Evolutionary conservation across 371 early-diverging fungal genomes (phyloP).

Genomic region (Lichtheimia ramosa): DNA sequence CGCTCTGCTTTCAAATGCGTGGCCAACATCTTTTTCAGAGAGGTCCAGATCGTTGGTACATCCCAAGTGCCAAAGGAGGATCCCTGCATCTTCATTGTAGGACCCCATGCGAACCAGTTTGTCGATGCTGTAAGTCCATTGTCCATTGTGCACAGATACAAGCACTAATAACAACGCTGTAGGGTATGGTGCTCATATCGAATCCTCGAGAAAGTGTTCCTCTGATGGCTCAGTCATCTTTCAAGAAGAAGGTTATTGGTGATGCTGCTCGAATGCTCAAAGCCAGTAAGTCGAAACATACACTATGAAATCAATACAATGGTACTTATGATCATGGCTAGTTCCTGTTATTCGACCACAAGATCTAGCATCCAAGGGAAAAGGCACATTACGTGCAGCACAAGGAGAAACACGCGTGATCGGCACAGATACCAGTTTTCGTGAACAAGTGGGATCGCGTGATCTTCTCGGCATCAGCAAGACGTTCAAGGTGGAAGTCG

Average conservation of each 20-base stretch:
- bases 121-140: slow-evolving; percentile 13
- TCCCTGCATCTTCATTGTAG: slow-evolving; percentile 83
- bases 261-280: slow-evolving; percentile 57
- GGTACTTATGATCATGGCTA: slow-evolving; percentile 13
- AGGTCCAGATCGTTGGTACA: slow-evolving; percentile 69
- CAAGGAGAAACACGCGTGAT: slow-evolving; percentile 32
- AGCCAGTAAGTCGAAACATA: slow-evolving; percentile 39
- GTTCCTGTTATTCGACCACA: slow-evolving; percentile 84
- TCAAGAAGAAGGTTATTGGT: slow-evolving; percentile 74
- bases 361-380: slow-evolving; percentile 65
- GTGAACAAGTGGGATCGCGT: slow-evolving; percentile 47
- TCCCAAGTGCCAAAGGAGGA: slow-evolving; percentile 73
- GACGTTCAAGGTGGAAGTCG: slow-evolving; percentile 50
- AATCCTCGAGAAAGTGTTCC: slow-evolving; percentile 71
- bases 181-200: slow-evolving; percentile 69
- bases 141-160: not conserved
- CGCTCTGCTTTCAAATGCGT: slow-evolving; percentile 26
- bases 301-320: not conserved
- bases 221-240: slow-evolving; percentile 71
- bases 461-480: slow-evolving; percentile 52
- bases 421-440: slow-evolving; percentile 66
- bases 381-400: slow-evolving; percentile 53
- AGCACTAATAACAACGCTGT: slow-evolving; percentile 44
- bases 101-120: slow-evolving; percentile 87
- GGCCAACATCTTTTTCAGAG: slow-evolving; percentile 72